Evolutionary conservation across 306 rosid species (phyloP).

Genomic region (Geum urbanum): DNA sequence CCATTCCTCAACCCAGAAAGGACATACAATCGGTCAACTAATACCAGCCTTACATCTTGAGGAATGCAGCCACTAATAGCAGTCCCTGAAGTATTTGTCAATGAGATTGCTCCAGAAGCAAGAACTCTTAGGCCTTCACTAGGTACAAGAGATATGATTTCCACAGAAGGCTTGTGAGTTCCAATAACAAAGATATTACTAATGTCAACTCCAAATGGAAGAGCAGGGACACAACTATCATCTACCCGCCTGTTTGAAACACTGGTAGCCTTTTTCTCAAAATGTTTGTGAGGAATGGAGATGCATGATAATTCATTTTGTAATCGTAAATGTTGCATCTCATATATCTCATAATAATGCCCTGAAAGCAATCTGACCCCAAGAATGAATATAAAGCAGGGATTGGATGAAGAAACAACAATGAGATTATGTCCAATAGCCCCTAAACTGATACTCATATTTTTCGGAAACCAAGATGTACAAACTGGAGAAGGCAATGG

Average conservation of each 20-base stretch:
- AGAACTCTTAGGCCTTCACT: conserved; percentile 50
- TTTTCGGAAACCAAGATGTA: conserved; percentile 72
- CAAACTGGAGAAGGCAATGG: conserved; percentile 66
- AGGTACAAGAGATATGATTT: conserved; percentile 50
- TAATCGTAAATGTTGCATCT: conserved; percentile 66
- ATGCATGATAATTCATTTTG: conserved; percentile 85
- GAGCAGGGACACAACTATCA: conserved; percentile 34
- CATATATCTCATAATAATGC: conserved; percentile 66
- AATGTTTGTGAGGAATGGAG: conserved; percentile 61
- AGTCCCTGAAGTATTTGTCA: conserved; percentile 59
- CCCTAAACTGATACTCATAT: conserved; percentile 76
- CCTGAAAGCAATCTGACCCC: conserved; percentile 63
- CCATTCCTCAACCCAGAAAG: conserved; percentile 94
- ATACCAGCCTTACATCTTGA: conserved; percentile 89
- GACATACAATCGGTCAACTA: conserved; percentile 65
- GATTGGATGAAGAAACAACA: conserved; percentile 90
- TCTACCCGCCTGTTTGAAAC: conserved; percentile 31
- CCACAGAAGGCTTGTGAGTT: conserved; percentile 89
- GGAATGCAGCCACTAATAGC: conserved; percentile 85
- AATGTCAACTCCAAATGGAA: conserved; percentile 45
- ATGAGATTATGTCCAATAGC: conserved; percentile 84
- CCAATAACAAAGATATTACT: conserved; percentile 71
- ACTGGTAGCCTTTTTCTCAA: conserved; percentile 35
- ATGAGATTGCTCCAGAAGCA: conserved; percentile 74
- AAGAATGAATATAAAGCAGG: conserved; percentile 70